These are phyloP conservation scores for Furcasterigmium furcatum DNA, from an alignment of 2,329 filamentous ascomycete species.

Conservation along the genomic window DNA sequence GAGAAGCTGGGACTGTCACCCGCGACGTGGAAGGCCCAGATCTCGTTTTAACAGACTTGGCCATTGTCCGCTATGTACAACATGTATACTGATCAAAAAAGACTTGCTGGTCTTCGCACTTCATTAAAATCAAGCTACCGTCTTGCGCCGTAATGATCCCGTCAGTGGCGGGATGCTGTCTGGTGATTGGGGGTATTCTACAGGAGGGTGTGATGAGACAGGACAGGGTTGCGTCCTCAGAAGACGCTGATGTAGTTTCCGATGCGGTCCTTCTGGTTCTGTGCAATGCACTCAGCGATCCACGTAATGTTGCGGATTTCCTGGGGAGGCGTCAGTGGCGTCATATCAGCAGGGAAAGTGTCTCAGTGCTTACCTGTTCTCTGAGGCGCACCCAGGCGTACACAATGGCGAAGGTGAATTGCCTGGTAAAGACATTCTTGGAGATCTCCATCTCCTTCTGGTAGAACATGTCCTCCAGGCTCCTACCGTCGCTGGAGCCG, in stretches of 20 bases:
- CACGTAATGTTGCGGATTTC: constrained; percentile 99
- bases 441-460: constrained; percentile 99
- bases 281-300: constrained; percentile 99
- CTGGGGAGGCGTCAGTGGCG: constrained; percentile 39
- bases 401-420: constrained; percentile 92
- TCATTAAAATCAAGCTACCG: constrained; percentile 13
- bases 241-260: constrained; percentile 99
- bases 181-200: constrained; percentile 34
- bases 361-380: constrained; percentile 76
- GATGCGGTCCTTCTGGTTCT: constrained; percentile 99
- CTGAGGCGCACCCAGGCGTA: constrained; percentile 97
- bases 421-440: constrained; percentile 90
- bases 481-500: constrained; percentile 76
- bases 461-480: constrained; percentile 96
- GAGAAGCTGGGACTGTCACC: constrained; percentile 81
- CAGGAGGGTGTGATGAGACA: constrained; percentile 23
- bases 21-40: constrained; percentile 88
- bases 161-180: constrained; percentile 7
- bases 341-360: no score
- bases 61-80: constrained; percentile 47
- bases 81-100: constrained; percentile 24
- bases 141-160: constrained; percentile 31
- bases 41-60: constrained; percentile 56
- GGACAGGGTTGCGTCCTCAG: constrained; percentile 36
- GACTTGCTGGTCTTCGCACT: constrained; percentile 10